Conservation (phyloP, 306 rosid species). For the Quercus ilex region DNA sequence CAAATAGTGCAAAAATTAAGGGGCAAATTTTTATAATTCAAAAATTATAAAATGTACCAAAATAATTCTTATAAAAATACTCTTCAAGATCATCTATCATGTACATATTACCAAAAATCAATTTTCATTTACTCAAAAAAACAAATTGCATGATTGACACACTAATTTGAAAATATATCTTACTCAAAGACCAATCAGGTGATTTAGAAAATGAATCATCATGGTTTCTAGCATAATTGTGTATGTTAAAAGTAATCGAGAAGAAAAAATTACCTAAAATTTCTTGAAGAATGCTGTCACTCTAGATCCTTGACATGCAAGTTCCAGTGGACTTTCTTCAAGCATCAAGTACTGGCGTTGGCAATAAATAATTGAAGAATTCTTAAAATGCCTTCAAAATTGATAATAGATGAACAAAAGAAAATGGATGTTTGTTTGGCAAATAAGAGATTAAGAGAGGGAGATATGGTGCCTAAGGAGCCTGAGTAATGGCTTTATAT, state of each 20-base stretch:
- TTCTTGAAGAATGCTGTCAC: neutral
- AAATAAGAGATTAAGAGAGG: neutral
- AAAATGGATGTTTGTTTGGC: neutral
- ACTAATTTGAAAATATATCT: neutral
- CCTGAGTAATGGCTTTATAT: neutral
- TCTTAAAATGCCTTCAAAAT: neutral
- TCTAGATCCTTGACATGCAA: neutral
- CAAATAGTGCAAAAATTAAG: neutral
- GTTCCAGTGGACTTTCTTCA: neutral
- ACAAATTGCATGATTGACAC: neutral
- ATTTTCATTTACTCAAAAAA: neutral
- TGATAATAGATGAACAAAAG: neutral
- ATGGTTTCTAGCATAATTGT: neutral
- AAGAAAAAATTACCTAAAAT: conserved; percentile 9
- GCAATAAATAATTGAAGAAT: neutral
- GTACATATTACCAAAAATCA: neutral
- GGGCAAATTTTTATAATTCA: neutral
- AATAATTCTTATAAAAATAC: neutral
- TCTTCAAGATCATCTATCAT: neutral
- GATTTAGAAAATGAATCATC: neutral
- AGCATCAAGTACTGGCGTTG: neutral
- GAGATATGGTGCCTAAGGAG: neutral
- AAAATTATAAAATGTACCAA: neutral
- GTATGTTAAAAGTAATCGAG: neutral
- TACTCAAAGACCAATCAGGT: neutral